Base-by-base conservation (phyloP, 768 basidiomycete genomes). In the Coprinellus micaceus region DNA sequence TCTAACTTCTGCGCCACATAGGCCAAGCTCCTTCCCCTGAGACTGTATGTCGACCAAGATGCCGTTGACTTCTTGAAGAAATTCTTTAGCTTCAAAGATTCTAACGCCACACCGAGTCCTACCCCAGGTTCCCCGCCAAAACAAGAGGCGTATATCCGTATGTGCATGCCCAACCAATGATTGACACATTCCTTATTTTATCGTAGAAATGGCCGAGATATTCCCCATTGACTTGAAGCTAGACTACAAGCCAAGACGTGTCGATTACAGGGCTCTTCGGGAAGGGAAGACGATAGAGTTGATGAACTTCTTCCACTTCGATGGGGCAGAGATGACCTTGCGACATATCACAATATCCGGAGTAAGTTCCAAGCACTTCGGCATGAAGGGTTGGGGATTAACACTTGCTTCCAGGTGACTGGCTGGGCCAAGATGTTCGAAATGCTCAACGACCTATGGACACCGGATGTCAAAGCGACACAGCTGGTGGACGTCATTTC, bases 271-370 rank as follows among this genome's bases (percentile, higher is more conserved):
- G 59, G 97, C 95, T 9, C 75, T 99, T 56, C 82, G 86, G 37
- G 89, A 94, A 58, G 97, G 97, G 13, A 84, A 81, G 69, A 94
- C 94, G 0, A 96, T 96, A 58, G 97, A 99, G 67, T 72, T 99
- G 45, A 98, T 99, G 96, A 99, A 99, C 68, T 98, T 99, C 71
- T 99, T 99, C 86, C 95, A 98, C 72, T 99, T 98, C 61, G 97
- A 98, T 63, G 95, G 93, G 0, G 91, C 96, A 3, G 97, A 98
- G 70, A 98, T 99, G 94, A 97, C 94, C 0, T 71, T 99, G 52
- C 80, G 97, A 55, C 94, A 97, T 65, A 88, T 98, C 60, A 93
- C 91, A 17, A 69, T 98, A 29, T 84, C 88, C 58, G 97, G 97
- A 28, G 95, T 98, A 68, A 66, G 92, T 78, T 19, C 17, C 60